Percentiles rank a stretch among this genome's conserved stretches.
Evolutionary conservation across 805 yeast genomes (phyloP).

Genomic region (Tetrapisispora fleetii): DNA sequence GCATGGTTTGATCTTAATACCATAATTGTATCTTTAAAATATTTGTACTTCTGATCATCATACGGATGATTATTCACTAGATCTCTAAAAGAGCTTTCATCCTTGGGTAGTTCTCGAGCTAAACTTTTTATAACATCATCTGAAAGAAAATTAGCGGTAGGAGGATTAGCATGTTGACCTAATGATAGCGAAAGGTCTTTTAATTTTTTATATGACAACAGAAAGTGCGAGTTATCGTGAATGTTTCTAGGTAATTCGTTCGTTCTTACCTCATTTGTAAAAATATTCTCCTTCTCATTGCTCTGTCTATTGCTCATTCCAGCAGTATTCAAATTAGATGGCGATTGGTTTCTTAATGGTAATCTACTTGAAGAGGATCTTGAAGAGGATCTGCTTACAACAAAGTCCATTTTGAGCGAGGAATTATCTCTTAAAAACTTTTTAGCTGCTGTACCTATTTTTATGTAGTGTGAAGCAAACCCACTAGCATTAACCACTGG

Average conservation of each 20-base stretch:
- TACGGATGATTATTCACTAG: slow-evolving; percentile 12
- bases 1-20: slow-evolving; percentile 15
- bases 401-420: slow-evolving; percentile 44
- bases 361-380: slow-evolving; percentile 8
- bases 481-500: slow-evolving; percentile 68
- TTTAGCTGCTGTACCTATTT: slow-evolving; percentile 46
- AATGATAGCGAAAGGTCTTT: slow-evolving; percentile 16
- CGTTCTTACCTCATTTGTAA: too few relatives aligned
- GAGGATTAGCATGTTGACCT: slow-evolving; percentile 19
- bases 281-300: background rate
- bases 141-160: slow-evolving; percentile 17
- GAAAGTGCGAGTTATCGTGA: slow-evolving; percentile 16
- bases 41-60: slow-evolving; percentile 16
- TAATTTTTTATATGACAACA: slow-evolving; percentile 16
- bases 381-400: slow-evolving; percentile 16
- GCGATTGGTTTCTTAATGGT: background rate
- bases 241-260: slow-evolving; percentile 7
- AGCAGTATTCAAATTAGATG: background rate
- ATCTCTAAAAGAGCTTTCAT: slow-evolving; percentile 15
- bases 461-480: slow-evolving; percentile 69
- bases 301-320: background rate
- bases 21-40: slow-evolving; percentile 16
- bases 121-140: slow-evolving; percentile 19
- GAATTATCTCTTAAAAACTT: slow-evolving; percentile 36
- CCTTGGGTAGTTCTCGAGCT: slow-evolving; percentile 18